Base-by-base conservation (phyloP, 176 grass and related monocot species). In the Elaeis guineensis region DNA sequence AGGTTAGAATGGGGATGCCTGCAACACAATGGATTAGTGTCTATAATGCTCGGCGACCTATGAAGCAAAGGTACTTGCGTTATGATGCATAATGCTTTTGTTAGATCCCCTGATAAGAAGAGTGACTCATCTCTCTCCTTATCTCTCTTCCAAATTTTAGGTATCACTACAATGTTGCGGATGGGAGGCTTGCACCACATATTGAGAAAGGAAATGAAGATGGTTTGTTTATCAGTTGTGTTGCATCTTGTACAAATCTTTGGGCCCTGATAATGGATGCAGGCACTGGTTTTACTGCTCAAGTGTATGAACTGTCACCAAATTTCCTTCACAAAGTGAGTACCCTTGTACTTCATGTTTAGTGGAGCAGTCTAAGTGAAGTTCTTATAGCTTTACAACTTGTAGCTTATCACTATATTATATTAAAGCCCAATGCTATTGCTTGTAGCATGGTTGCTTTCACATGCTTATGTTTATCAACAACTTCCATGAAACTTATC, bases 181-280 rank as follows among this genome's bases (percentile, higher is more conserved):
- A 99, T 81, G 75, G 78, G 70, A 93, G 94, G 64, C 82, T 99
- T 80, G 74, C 59, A 59, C 85, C 77, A 19, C 85, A 99, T 68
- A 89, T 99, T 66, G 94, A 99, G 14, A 99, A 99, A 74, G 94
- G 94, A 64, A 86, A 99, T 83, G 85, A 86, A 63, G 94, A 99
- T 86, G 85, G 82, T 49, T 81, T 99, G 30, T 93, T 85, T 66
- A 99, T 99, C 21, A 99, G 94, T 58, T 93, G 94, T 50, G 81
- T 93, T 75, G 62, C 94, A 67, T 93, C 88, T 69, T 89, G 74
- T 77, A 54, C 77, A 52, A 86, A 99, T 84, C 89, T 99, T 24
- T 99, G 94, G 94, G 94, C 88, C 23, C 22, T 99, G 53, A 93
- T 99, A 35, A 99, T 99, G 94, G 94, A 99, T 84, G 94, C 88